Base-by-base conservation (phyloP, 1,284 basidiomycete genomes). In the Thelephora terrestris region DNA sequence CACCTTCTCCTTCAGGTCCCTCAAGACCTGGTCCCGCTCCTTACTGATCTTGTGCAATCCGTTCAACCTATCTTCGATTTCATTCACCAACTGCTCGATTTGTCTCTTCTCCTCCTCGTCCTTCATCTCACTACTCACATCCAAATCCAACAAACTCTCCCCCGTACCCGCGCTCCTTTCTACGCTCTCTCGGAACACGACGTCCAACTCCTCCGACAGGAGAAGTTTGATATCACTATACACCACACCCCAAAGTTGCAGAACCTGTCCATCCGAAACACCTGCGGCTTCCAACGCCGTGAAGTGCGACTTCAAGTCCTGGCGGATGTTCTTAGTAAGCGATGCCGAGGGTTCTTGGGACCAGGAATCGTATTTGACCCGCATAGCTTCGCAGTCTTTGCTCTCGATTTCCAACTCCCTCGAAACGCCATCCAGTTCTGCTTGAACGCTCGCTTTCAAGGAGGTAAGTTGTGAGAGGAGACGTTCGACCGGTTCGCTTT, bases 1-100 rank as follows among this genome's bases (percentile, higher is more conserved):
- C 45, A 87, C 89, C 76, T 91, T 92, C 43, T 96, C 91, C 64
- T 98, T 98, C 44, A 99, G 72, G 62, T 98, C 93, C 61, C 89
- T 91, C 43, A 99, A 69, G 0, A 93, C 83, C 52, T 93, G 89
- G 18, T 76, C 79, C 35, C 95, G 74, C 65, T 98, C 94, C 50
- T 80, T 78, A 39, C 83, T 75, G 55, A 96, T 86, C 71, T 91
- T 87, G 66, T 80, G 83, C 47, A 95, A 62, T 52, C 81, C 71
- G 21, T 80, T 81, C 5, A 95, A 64, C 37, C 81, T 68, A 52
- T 93, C 88, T 51, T 87, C 82, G 46, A 94, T 86, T 55, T 90
- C 83, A 16, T 79, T 73, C 5, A 85, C 80, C 47, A 84, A 78
- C 29, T 75, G 74, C 1, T 71, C 70, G 40, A 93, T 84, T 59